Base-by-base conservation (phyloP, 306 rosid species). In the Cucumis melo region DNA sequence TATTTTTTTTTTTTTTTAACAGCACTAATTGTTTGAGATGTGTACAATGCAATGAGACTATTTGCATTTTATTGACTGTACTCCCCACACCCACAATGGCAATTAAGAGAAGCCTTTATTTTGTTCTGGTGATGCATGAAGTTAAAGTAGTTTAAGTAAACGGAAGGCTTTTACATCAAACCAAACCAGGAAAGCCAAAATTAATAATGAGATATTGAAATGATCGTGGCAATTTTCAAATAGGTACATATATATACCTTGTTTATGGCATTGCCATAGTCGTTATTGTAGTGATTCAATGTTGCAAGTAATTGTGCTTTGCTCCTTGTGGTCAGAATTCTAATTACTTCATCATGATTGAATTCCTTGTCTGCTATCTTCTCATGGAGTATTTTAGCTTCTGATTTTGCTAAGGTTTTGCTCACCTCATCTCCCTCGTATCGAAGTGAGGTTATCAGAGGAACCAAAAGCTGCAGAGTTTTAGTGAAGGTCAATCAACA, bases 391-490 rank as follows among this genome's bases (percentile, higher is more conserved):
- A 89, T 48, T 80, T 89, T 87, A 55, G 96, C 93, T 82, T 92
- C 97, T 73, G 92, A 83, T 79, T 86, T 88, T 78, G 91, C 96
- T 80, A 88, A 79, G 63, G 73, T 70, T 78, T 75, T 77, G 78
- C 82, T 87, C 81, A 91, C 93, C 79, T 93, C 98, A 75, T 86
- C 96, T 72, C 98, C 98, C 61, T 88, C 97, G 0, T 91, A 93
- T 73, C 96, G 85, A 81, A 82, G 84, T 62, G 82, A 72, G 83
- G 83, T 86, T 81, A 91, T 85, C 62, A 93, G 93, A 78, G 91
- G 90, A 79, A 91, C 90, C 91, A 91, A 84, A 82, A 93, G 93
- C 98, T 93, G 80, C 73, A 55, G 39, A 57, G 61, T 29, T 73
- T 73, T n/a, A 38, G 29, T 20, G 38, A 68, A 7, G 19, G n/a